A percentile compares a stretch with the other conserved stretches of the same genome.
These are phyloP conservation scores for Chlorella sp. DNA, from an alignment of 139 green algal genomes.

Conservation along the genomic window DNA sequence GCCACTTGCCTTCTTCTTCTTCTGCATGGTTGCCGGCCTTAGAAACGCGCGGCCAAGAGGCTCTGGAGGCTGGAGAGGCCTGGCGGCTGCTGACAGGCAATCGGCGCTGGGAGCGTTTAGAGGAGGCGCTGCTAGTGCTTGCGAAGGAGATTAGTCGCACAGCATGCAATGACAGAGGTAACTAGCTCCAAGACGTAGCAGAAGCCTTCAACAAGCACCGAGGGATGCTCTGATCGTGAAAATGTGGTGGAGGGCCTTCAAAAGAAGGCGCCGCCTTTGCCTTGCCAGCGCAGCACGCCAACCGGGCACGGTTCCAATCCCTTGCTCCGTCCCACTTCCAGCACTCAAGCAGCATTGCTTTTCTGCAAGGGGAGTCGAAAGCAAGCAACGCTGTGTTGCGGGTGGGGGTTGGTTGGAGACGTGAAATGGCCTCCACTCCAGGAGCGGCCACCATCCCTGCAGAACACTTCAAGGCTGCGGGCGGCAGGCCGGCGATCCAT, in stretches of 20 bases:
- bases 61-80: too few relatives aligned
- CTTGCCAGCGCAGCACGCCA: too few relatives aligned
- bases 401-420: not conserved
- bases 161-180: not conserved
- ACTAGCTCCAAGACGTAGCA: not conserved
- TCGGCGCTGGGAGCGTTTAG: not conserved
- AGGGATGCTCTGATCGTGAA: too few relatives aligned
- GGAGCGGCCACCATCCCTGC: not conserved
- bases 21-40: slow-evolving; percentile 49
- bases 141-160: not conserved
- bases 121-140: not conserved
- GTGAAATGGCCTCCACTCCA: not conserved
- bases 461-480: not conserved
- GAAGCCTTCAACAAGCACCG: not conserved
- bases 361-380: too few relatives aligned
- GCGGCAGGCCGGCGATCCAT: not conserved
- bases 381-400: too few relatives aligned
- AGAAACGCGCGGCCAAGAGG: too few relatives aligned
- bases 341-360: too few relatives aligned
- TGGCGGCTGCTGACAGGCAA: not conserved
- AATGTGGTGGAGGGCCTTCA: too few relatives aligned
- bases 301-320: too few relatives aligned
- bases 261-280: too few relatives aligned
- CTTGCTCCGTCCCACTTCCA: too few relatives aligned
- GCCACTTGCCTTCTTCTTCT: slow-evolving; percentile 44